A percentile compares a stretch with the other conserved stretches of the same genome.
These are phyloP conservation scores for Tremella mesenterica DNA, from an alignment of 768 basidiomycete species.

Conservation along the genomic window DNA sequence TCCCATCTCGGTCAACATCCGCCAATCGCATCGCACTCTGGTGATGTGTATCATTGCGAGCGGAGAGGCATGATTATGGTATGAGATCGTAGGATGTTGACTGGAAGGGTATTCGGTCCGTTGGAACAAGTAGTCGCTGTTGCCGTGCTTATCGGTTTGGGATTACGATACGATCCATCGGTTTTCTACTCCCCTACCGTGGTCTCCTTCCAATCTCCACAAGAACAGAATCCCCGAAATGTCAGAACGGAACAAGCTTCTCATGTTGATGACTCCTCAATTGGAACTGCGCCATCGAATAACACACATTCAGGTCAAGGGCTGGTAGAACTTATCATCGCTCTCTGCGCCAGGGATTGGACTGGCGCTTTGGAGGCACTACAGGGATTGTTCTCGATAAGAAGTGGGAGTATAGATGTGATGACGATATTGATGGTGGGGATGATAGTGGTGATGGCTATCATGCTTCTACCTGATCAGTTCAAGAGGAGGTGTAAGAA, in stretches of 20 bases:
- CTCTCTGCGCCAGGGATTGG: background rate
- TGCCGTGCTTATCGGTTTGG: slow-evolving; percentile 23
- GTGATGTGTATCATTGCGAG: too few relatives aligned
- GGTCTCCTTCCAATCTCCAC: background rate
- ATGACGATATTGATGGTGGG: background rate
- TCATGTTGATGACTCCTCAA: too few relatives aligned
- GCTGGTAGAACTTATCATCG: background rate
- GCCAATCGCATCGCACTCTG: too few relatives aligned
- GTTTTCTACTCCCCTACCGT: background rate
- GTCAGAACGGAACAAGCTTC: too few relatives aligned
- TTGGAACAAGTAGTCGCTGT: slow-evolving; percentile 27
- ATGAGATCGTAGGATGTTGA: background rate
- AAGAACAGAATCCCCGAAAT: background rate
- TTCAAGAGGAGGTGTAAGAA: background rate
- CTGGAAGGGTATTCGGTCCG: slow-evolving; percentile 29
- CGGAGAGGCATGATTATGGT: too few relatives aligned
- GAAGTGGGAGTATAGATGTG: background rate
- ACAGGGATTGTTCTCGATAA: background rate
- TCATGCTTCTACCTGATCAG: background rate
- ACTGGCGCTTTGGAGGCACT: background rate
- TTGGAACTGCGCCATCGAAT: background rate
- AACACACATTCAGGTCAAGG: background rate
- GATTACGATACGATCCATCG: background rate
- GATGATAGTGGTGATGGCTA: background rate
- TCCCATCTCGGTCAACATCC: too few relatives aligned